Conservation (phyloP, 2,329 filamentous ascomycete genomes). For the Sporothrix euskadiensis region DNA sequence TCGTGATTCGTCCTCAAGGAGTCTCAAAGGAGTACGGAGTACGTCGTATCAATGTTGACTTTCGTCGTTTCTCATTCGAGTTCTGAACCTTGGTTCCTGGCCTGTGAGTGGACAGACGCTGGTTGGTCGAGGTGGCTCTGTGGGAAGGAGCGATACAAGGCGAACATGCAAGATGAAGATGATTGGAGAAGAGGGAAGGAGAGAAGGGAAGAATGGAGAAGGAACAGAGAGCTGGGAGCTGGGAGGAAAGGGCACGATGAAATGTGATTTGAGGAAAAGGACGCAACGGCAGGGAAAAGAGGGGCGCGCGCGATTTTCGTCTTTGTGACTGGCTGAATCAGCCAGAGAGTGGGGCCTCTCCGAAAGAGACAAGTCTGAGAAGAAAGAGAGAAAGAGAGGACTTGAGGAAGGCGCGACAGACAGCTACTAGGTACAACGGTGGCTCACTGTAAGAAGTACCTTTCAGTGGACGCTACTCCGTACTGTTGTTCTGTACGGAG, state of each 20-base stretch:
- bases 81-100: background rate
- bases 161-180: conserved; percentile 34
- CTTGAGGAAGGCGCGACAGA: background rate
- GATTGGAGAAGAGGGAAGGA: conserved; percentile 52
- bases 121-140: background rate
- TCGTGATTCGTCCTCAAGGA: background rate
- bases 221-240: background rate
- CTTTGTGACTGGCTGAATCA: conserved; percentile 54
- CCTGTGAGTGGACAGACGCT: conserved; percentile 24
- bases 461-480: no score
- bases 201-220: conserved; percentile 35
- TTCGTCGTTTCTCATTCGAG: background rate
- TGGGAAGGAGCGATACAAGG: conserved; percentile 26
- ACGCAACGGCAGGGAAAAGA: conserved; percentile 29
- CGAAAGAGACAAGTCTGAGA: background rate
- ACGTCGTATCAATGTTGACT: background rate
- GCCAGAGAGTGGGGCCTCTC: conserved; percentile 18
- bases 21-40: no score
- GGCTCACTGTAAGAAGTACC: background rate
- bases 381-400: background rate
- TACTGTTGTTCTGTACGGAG: no score
- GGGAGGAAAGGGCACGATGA: conserved; percentile 35
- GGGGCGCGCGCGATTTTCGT: conserved; percentile 39
- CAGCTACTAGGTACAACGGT: background rate
- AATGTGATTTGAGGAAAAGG: conserved; percentile 55